A percentile compares a stretch with the other conserved stretches of the same genome.
These are phyloP conservation scores for Microcyclosporella mali DNA, from an alignment of 2,329 filamentous ascomycete genomes.

Conservation along the genomic window DNA sequence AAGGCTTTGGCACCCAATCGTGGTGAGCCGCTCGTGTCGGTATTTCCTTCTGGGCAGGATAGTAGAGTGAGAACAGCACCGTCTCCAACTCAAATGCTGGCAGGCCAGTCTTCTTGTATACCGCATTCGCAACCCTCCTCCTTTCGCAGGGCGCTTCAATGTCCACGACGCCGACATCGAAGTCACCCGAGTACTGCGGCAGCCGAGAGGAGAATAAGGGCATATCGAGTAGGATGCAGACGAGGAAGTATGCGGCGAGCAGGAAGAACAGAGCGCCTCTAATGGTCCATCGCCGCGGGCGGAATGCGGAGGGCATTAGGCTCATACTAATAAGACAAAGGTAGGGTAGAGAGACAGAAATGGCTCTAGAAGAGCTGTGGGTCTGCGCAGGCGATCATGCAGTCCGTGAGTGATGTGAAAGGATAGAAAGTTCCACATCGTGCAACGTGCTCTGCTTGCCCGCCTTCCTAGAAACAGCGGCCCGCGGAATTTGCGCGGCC, in stretches of 20 bases:
- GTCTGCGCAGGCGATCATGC: background rate
- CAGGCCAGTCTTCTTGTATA: constrained; percentile 34
- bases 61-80: constrained; percentile 42
- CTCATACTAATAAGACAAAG: constrained; percentile 8
- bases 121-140: constrained; percentile 32
- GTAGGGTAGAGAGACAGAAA: background rate
- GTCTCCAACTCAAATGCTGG: constrained; percentile 41
- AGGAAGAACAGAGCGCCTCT: constrained; percentile 15
- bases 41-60: constrained; percentile 33
- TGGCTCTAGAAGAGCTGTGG: background rate
- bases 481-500: no score
- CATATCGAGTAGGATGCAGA: constrained; percentile 35
- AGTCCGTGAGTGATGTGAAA: no score
- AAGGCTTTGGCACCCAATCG: constrained; percentile 40
- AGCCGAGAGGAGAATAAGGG: constrained; percentile 39
- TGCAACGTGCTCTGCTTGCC: no score
- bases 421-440: no score
- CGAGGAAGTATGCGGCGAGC: constrained; percentile 26
- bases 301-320: constrained; percentile 8
- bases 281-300: constrained; percentile 17
- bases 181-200: constrained; percentile 38
- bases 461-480: no score
- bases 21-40: constrained; percentile 28
- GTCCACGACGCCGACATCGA: constrained; percentile 41
- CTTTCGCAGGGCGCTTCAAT: constrained; percentile 36